A percentile compares a stretch with the other conserved stretches of the same genome.
Conservation (phyloP, 78 protist species). For the Dictyostelium purpureum region DNA sequence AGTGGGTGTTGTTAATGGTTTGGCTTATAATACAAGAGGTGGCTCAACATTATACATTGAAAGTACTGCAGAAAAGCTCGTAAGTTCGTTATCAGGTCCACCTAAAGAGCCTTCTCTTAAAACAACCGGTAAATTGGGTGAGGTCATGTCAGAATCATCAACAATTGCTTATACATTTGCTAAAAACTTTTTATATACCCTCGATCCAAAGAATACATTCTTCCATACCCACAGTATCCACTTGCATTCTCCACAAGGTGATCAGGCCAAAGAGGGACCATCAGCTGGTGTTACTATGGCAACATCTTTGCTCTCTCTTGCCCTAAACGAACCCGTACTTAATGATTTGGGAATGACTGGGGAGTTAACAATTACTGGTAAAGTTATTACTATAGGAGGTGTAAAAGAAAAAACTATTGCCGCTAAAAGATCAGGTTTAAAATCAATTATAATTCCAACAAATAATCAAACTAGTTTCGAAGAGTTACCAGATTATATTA, state of each 20-base stretch:
- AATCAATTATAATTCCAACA: slow-evolving; percentile 36
- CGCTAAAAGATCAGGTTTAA: slow-evolving; percentile 83
- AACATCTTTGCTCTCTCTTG: slow-evolving; percentile 92
- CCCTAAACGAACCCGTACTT: slow-evolving; percentile 79
- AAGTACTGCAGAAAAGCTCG: slow-evolving; percentile 29
- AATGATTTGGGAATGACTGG: slow-evolving; percentile 95
- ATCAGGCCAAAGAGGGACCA: slow-evolving; percentile 96
- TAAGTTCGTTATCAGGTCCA: neutral
- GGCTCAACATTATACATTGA: slow-evolving; percentile 76
- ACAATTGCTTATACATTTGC: slow-evolving; percentile 89
- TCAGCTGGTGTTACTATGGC: slow-evolving; percentile 93
- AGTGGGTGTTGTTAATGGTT: slow-evolving; percentile 75
- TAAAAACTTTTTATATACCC: slow-evolving; percentile 25
- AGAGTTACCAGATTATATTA: slow-evolving; percentile 84
- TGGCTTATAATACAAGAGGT: slow-evolving; percentile 62
- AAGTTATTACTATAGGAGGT: slow-evolving; percentile 94
- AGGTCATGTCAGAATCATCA: slow-evolving; percentile 95
- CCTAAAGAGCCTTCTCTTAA: neutral
- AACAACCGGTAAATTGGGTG: slow-evolving; percentile 80
- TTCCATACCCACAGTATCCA: slow-evolving; percentile 75
- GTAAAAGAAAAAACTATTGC: slow-evolving; percentile 95
- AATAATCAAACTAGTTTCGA: slow-evolving; percentile 78
- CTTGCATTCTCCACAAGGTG: slow-evolving; percentile 96
- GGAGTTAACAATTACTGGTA: slow-evolving; percentile 86
- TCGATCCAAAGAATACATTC: slow-evolving; percentile 44